Evolutionary conservation across 2,329 filamentous ascomycete genomes (phyloP), one percentile per base, ranked within the genome.

Genomic region (Pseudogymnoascus sp.): DNA sequence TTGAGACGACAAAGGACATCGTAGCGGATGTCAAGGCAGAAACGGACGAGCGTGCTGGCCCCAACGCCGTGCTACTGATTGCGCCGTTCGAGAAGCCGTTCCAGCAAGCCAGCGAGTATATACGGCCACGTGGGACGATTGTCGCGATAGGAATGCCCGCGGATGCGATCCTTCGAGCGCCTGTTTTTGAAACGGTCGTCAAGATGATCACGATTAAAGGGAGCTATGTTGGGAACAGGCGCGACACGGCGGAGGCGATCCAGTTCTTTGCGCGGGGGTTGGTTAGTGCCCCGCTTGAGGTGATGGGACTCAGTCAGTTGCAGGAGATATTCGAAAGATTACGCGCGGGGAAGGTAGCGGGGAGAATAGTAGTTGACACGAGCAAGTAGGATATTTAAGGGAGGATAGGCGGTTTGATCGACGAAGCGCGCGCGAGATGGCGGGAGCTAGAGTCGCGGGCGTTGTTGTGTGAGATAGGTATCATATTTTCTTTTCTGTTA

Each of bases 171-270:
- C 82, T 97, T 67, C 84, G 84, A 69, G 92, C 92, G 1, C 90
- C 91, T 40, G 92, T 97, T 63, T 96, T 97, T 75, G 87, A 92
- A 73, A 91, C 89, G 6, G 93, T 97, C 66, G 82, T 93, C 73
- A 82, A 87, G 77, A 96, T 96, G 91, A 87, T 97, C 79, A 87
- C 77, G 70, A 97, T 97, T 81, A 90, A 90, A 80, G 92, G 92
- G 65, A 91, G 87, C 70, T 97, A 97, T 74, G 93, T 97, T 69
- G 93, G 93, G 64, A 97, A 96, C 80, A 85, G 93, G 69, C 86
- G 89, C 74, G 93, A 97, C 74, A 88, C 87, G 0, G 84, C 87
- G 62, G 93, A 97, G 80, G 92, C 93, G 2, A 81, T 97, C 66
- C 92, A 97, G 69, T 97, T 97, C 80, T 97, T 85, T 81, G 79